A percentile compares a stretch with the other conserved stretches of the same genome.
These are phyloP conservation scores for Cyclotella kingstonii DNA, from an alignment of 108 stramenopile genomes.

Conservation along the genomic window DNA sequence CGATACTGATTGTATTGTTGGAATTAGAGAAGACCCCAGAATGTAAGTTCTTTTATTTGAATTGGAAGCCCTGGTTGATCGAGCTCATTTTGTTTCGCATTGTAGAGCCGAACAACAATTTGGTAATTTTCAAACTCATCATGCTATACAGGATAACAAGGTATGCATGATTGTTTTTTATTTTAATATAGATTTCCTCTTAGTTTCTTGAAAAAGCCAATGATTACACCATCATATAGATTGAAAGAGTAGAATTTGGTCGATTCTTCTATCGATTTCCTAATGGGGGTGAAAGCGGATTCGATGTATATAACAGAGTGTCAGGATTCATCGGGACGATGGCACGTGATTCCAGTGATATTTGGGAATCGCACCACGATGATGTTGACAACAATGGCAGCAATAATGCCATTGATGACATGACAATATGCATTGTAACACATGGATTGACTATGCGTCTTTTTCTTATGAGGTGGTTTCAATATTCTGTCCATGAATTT, in stretches of 20 bases:
- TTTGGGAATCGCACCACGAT: slow-evolving; percentile 1
- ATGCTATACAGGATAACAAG: slow-evolving; percentile 56
- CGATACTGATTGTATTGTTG: slow-evolving; percentile 48
- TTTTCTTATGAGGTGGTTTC: slow-evolving; percentile 87
- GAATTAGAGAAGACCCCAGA: slow-evolving; percentile 73
- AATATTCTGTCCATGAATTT: slow-evolving; percentile 82
- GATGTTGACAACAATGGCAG: background rate
- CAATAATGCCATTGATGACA: slow-evolving; percentile 22
- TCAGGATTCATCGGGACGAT: slow-evolving; percentile 72
- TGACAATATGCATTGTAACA: slow-evolving; percentile 81
- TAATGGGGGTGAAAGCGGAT: slow-evolving; percentile 56
- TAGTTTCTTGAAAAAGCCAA: background rate
- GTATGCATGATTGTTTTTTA: background rate
- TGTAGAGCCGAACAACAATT: slow-evolving; percentile 72
- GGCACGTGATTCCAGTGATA: slow-evolving; percentile 51
- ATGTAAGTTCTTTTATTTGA: slow-evolving; percentile 28
- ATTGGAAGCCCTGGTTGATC: background rate
- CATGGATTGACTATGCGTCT: slow-evolving; percentile 83
- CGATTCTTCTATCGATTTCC: slow-evolving; percentile 68
- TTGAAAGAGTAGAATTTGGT: slow-evolving; percentile 44
- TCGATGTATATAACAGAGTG: slow-evolving; percentile 64
- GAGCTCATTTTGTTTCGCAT: background rate
- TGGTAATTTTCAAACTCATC: slow-evolving; percentile 77
- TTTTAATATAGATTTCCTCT: too few species aligned
- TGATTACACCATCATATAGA: background rate